Percentiles rank a stretch among this genome's conserved stretches.
phyloP scores from a whole-genome alignment of 768 basidiomycete genomes.

The Agaricus sinodeliciosus region DNA sequence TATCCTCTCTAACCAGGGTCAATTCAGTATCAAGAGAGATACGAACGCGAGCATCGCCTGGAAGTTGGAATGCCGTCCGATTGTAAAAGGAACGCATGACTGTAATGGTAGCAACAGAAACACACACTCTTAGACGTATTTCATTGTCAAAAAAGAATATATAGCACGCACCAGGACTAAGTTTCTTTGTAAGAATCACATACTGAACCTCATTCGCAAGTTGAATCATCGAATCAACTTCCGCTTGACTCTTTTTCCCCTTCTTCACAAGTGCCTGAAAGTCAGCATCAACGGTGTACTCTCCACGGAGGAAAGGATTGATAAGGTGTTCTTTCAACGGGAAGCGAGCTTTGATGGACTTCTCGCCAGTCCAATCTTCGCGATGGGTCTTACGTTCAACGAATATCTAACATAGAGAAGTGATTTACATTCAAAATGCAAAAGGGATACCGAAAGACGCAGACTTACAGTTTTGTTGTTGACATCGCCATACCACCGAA shows the following conservation, averaged over 20 bases:
- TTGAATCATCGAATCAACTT: constrained; percentile 92
- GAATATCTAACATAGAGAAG: constrained; percentile 50
- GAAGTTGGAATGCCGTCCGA: constrained; percentile 97
- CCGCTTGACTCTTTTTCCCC: constrained; percentile 89
- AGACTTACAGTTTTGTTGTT: constrained; percentile 65
- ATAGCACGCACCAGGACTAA: constrained; percentile 64
- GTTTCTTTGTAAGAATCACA: constrained; percentile 70
- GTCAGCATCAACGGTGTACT: constrained; percentile 90
- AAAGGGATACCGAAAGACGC: background rate
- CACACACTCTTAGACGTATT: background rate
- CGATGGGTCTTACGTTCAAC: constrained; percentile 89
- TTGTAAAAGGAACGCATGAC: constrained; percentile 98
- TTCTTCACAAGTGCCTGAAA: constrained; percentile 81
- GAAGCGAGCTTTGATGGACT: constrained; percentile 96
- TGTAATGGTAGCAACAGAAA: constrained; percentile 18
- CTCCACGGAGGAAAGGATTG: constrained; percentile 84
- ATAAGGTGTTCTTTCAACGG: constrained; percentile 91
- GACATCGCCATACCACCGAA: constrained; percentile 96
- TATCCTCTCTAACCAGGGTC: constrained; percentile 90
- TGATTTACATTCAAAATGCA: background rate
- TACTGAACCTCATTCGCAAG: constrained; percentile 98
- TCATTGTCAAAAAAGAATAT: background rate
- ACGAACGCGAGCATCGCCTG: constrained; percentile 96
- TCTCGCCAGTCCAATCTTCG: constrained; percentile 99
- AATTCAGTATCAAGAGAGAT: constrained; percentile 98